Base-by-base conservation (phyloP, 2,329 filamentous ascomycete genomes). In the Dactylella cylindrospora region DNA sequence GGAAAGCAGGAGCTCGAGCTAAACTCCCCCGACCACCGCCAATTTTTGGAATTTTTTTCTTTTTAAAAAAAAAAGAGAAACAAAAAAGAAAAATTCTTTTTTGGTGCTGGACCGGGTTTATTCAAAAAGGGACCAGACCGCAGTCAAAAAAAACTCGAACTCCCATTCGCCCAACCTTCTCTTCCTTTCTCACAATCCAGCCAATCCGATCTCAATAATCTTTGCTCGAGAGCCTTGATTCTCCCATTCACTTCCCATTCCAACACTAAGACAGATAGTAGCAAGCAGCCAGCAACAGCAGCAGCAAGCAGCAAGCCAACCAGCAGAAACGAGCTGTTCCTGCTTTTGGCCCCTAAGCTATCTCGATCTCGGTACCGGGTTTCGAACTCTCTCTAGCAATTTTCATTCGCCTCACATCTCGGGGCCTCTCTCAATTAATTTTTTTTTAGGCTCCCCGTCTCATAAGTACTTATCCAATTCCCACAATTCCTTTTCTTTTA, bases 141-240 rank as follows among this genome's bases (percentile, higher is more conserved):
- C 15, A 12, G 36, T n/a, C n/a, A n/a, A n/a, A n/a, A n/a, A 40
- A 59, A 47, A 50, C 47, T 61, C 55, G 55, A 47, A 46, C 47
- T 43, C 33, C 23, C 43, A 61, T 61, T 61, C 55, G 55, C 55
- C 55, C 55, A 53, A 47, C 55, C 40, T 53, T 49, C 53, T 61
- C 47, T 61, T 60, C 25, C 47, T 53, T 33, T 36, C 41, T 61
- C 41, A 28, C 54, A 2, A 12, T 60, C 47, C 39, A 40, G 43
- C 55, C 47, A 61, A 53, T 53, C 47, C 54, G 41, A n/a, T n/a
- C n/a, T n/a, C n/a, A n/a, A n/a, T n/a, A n/a, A n/a, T n/a, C n/a
- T n/a, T n/a, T n/a, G n/a, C n/a, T n/a, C n/a, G n/a, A n/a, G n/a
- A n/a, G n/a, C n/a, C n/a, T n/a, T n/a, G n/a, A 32, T 40, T 39